These are phyloP conservation scores for Deuterostichococcus epilithicus DNA, from an alignment of 139 green algal genomes.

Conservation along the genomic window DNA sequence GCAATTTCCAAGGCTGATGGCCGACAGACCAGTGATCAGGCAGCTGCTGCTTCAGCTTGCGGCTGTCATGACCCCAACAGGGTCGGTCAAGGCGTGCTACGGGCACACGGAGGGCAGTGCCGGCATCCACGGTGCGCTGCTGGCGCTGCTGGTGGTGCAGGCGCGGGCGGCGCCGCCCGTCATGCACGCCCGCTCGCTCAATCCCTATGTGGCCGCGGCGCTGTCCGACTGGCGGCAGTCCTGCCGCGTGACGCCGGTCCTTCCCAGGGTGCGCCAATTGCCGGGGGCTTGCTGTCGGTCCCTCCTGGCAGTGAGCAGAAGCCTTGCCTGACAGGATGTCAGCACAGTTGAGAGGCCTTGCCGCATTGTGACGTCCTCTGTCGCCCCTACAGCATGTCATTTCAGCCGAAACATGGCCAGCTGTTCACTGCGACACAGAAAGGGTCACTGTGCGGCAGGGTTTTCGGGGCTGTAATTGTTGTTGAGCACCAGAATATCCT, in stretches of 20 bases:
- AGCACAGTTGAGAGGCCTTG: no score
- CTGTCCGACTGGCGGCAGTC: slow-evolving; percentile 5
- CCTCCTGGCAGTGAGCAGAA: no score
- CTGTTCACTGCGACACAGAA: no score
- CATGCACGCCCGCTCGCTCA: slow-evolving; percentile 55
- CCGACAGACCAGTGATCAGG: neutral
- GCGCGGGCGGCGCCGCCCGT: slow-evolving; percentile 23
- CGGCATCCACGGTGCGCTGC: slow-evolving; percentile 55
- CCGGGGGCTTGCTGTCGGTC: no score
- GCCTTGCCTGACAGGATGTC: no score
- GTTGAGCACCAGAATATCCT: no score
- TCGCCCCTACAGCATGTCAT: no score
- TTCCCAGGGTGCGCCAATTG: slow-evolving; percentile 5
- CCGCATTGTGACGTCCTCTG: no score
- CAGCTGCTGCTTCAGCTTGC: neutral
- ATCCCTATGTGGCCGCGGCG: slow-evolving; percentile 45
- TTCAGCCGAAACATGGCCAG: no score
- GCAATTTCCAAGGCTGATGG: slow-evolving; percentile 7
- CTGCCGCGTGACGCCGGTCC: neutral
- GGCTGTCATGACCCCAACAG: neutral
- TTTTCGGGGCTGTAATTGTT: no score
- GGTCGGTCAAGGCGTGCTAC: slow-evolving; percentile 60
- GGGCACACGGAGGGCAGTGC: slow-evolving; percentile 74
- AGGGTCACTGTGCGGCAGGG: no score
- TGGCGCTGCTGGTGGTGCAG: slow-evolving; percentile 26